These are phyloP conservation scores for Cubamyces sp. DNA, from an alignment of 768 basidiomycete genomes.

Conservation along the genomic window DNA sequence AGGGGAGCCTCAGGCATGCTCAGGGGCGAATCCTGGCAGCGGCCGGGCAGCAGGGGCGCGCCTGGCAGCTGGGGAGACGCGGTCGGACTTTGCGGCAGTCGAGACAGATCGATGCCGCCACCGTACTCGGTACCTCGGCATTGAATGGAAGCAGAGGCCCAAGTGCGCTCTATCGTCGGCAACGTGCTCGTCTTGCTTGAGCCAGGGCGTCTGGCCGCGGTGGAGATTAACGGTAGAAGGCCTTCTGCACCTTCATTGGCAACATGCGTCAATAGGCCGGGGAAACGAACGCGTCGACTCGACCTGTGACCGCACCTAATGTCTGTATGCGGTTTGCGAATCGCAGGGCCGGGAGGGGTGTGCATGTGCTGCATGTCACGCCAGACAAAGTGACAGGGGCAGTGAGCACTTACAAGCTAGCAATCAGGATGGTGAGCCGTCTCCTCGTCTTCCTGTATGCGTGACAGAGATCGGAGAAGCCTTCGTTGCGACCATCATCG, in stretches of 20 bases:
- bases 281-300: neutral
- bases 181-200: slow-evolving; percentile 5
- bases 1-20: too few relatives aligned
- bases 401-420: too few relatives aligned
- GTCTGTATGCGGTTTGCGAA: neutral
- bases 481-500: slow-evolving; percentile 1
- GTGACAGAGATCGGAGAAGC: neutral
- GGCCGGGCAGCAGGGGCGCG: neutral
- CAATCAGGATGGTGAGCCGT: neutral
- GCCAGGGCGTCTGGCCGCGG: slow-evolving; percentile 3
- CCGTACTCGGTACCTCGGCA: slow-evolving; percentile 18
- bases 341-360: neutral
- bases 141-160: slow-evolving; percentile 12
- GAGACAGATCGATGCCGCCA: slow-evolving; percentile 9
- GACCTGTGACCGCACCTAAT: neutral
- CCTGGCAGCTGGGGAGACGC: neutral
- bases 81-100: slow-evolving; percentile 18
- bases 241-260: slow-evolving; percentile 8
- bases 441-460: neutral
- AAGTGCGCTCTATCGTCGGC: slow-evolving; percentile 15
- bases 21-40: too few relatives aligned
- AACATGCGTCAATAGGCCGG: slow-evolving; percentile 9
- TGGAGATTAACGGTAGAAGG: slow-evolving; percentile 20
- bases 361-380: neutral
- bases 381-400: neutral